phyloP scores from a whole-genome alignment of 352 stramenopile genomes.

The Phytophthora tentaculata region DNA sequence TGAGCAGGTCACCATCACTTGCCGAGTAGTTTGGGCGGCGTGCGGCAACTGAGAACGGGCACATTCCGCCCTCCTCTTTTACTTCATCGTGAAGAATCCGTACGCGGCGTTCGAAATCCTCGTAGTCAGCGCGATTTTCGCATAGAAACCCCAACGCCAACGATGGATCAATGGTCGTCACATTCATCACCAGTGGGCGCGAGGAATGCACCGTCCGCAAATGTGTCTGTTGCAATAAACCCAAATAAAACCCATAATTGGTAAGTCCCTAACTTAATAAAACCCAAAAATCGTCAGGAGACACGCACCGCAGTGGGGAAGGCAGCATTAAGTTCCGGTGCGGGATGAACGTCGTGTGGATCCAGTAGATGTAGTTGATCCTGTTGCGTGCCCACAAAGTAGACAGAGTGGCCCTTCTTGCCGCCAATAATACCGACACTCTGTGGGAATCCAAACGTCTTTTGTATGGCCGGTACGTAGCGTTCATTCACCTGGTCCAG shows the following conservation, averaged over 20 bases:
- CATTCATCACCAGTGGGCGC: slow-evolving; percentile 75
- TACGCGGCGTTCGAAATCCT: slow-evolving; percentile 69
- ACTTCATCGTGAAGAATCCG: slow-evolving; percentile 48
- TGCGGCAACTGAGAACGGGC: slow-evolving; percentile 68
- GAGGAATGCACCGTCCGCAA: slow-evolving; percentile 61
- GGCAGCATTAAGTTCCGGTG: slow-evolving; percentile 68
- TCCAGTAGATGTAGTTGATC: slow-evolving; percentile 86
- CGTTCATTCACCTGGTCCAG: slow-evolving; percentile 86
- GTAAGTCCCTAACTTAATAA: slow-evolving; percentile 1
- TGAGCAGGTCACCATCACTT: slow-evolving; percentile 50
- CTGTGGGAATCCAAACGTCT: slow-evolving; percentile 91
- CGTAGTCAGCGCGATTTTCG: slow-evolving; percentile 70
- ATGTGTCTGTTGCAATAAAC: slow-evolving; percentile 76
- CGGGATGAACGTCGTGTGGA: slow-evolving; percentile 80
- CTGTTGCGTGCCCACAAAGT: slow-evolving; percentile 93
- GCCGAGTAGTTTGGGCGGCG: slow-evolving; percentile 66
- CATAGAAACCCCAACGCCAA: slow-evolving; percentile 95
- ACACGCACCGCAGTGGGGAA: slow-evolving; percentile 73
- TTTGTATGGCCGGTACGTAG: slow-evolving; percentile 79
- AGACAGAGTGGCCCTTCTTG: slow-evolving; percentile 94
- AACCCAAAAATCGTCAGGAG: neutral
- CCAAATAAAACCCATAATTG: slow-evolving; percentile 3
- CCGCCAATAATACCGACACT: slow-evolving; percentile 95
- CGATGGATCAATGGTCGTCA: slow-evolving; percentile 93
- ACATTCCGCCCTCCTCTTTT: slow-evolving; percentile 49